Evolutionary conservation across 2,329 filamentous ascomycete species (phyloP).

Genomic region (Ophiostoma perfectum): DNA sequence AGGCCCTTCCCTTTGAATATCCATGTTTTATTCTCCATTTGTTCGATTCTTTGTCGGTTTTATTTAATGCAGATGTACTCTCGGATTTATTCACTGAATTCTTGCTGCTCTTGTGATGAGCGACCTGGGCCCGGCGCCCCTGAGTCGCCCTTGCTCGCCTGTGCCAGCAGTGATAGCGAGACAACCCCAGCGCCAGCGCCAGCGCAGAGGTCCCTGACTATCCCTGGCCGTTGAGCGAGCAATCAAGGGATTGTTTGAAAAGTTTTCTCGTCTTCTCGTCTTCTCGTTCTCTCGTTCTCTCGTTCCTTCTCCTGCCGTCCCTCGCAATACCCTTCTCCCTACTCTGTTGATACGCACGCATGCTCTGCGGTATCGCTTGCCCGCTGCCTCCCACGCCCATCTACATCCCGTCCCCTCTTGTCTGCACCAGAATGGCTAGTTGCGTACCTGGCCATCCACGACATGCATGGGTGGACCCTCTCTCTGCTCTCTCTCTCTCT

Average conservation of each 20-base stretch:
- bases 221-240: neutral
- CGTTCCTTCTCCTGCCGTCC: too few species aligned
- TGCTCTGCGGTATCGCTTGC: constrained; percentile 3
- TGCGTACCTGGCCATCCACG: constrained; percentile 24
- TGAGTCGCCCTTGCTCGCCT: neutral
- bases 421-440: neutral
- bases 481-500: neutral
- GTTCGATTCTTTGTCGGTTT: neutral
- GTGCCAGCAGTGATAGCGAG: neutral
- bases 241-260: neutral
- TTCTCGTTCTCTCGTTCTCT: too few species aligned
- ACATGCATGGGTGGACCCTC: constrained; percentile 21
- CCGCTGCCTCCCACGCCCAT: neutral
- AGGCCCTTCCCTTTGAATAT: constrained; percentile 20
- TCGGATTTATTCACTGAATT: neutral
- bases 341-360: neutral
- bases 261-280: neutral
- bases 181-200: neutral
- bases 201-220: neutral
- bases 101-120: neutral
- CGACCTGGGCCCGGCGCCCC: too few species aligned
- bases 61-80: neutral
- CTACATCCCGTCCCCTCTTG: too few species aligned
- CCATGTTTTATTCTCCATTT: constrained; percentile 5
- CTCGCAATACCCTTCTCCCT: too few species aligned